Evolutionary conservation across 768 basidiomycete species (phyloP).

Genomic region (Asterophora parasitica): DNA sequence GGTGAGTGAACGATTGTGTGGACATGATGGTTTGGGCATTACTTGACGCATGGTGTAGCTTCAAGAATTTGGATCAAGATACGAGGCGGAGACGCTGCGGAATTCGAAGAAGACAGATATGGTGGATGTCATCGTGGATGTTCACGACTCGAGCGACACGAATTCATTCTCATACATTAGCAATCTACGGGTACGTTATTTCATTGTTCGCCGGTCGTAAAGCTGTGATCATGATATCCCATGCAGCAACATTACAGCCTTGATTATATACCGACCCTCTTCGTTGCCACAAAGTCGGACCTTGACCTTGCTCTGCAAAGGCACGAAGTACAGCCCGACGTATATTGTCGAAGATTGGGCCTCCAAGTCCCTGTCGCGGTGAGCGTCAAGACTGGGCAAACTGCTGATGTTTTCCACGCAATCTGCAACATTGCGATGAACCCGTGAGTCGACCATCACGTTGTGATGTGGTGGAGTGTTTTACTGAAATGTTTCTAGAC

Average conservation of each 20-base stretch:
- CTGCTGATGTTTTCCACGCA: conserved; percentile 82
- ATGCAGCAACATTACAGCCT: conserved; percentile 92
- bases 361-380: conserved; percentile 95
- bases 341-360: conserved; percentile 85
- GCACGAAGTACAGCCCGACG: conserved; percentile 98
- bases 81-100: conserved; percentile 86
- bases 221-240: conserved; percentile 16
- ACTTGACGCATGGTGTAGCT: conserved; percentile 43
- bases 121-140: conserved; percentile 92
- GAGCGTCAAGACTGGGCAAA: conserved; percentile 81
- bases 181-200: conserved; percentile 70
- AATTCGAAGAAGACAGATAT: conserved; percentile 88
- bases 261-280: conserved; percentile 91
- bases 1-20: conserved; percentile 44
- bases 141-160: conserved; percentile 96
- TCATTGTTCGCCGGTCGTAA: neutral
- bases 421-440: conserved; percentile 82
- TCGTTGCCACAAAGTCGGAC: conserved; percentile 99
- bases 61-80: conserved; percentile 96
- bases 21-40: neutral
- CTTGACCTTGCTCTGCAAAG: conserved; percentile 95
- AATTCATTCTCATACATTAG: conserved; percentile 99
- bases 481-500: conserved; percentile 28
- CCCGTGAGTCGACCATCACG: conserved; percentile 54
- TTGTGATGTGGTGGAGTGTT: neutral